Percentiles rank a stretch among this genome's conserved stretches.
Conservation (phyloP, 257 asterid genomes). For the Vinca minor region DNA sequence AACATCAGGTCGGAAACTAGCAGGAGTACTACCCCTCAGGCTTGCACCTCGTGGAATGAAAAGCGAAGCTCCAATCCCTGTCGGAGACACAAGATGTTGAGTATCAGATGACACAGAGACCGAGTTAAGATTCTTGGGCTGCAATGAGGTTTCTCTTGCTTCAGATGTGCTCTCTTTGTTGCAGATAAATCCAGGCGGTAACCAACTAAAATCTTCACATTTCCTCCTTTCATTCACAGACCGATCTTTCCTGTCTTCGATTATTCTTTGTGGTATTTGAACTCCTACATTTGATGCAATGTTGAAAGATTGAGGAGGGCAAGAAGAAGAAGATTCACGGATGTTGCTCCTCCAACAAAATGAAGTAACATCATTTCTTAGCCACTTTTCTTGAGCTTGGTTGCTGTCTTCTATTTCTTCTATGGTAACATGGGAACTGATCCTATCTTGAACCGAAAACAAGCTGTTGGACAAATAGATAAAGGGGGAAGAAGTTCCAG, state of each 20-base stretch:
- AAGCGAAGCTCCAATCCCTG: not conserved
- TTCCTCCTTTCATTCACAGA: not conserved
- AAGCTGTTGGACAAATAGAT: constrained; percentile 17
- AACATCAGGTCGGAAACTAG: not conserved
- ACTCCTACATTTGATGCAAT: not conserved
- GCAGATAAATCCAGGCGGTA: constrained; percentile 9
- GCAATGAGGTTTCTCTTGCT: not conserved
- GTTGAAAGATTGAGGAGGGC: constrained; percentile 1
- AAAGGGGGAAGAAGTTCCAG: constrained; percentile 7
- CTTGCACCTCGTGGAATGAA: constrained; percentile 7
- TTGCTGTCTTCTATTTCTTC: constrained; percentile 22
- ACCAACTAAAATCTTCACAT: constrained; percentile 11
- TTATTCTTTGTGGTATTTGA: not conserved
- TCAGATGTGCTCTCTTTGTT: not conserved
- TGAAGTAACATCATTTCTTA: constrained; percentile 3
- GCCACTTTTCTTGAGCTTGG: constrained; percentile 9
- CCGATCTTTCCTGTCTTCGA: not conserved
- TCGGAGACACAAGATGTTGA: constrained; percentile 2
- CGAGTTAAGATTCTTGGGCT: not conserved
- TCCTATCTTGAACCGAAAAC: constrained; percentile 11
- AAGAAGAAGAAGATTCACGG: constrained; percentile 1
- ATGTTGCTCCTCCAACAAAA: not conserved
- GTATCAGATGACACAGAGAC: not conserved
- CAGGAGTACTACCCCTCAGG: not conserved
- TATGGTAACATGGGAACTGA: constrained; percentile 18